phyloP scores from a whole-genome alignment of 2,329 filamentous ascomycete species.

The Calonectria crousiana region DNA sequence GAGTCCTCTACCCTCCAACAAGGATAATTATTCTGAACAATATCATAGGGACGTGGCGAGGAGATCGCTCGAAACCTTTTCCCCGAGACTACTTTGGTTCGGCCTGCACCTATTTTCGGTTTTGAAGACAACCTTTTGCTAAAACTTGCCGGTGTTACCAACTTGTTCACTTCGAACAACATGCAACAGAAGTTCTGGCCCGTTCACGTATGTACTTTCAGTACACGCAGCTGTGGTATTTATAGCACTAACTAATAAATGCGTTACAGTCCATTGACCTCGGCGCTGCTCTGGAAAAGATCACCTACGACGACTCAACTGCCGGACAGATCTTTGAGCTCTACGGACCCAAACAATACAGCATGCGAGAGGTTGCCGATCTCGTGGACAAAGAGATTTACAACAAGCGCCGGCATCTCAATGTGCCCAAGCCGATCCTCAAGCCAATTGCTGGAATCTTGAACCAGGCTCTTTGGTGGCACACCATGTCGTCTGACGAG shows the following conservation, averaged over 20 bases:
- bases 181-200: conserved; percentile 93
- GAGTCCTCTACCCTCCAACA: not conserved
- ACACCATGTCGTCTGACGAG: conserved; percentile 83
- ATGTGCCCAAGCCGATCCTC: conserved; percentile 84
- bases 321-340: conserved; percentile 93
- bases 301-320: conserved; percentile 91
- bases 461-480: conserved; percentile 92
- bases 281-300: conserved; percentile 86
- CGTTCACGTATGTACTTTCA: conserved; percentile 81
- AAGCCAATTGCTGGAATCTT: conserved; percentile 80
- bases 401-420: conserved; percentile 90
- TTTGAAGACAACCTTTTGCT: conserved; percentile 94
- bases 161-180: conserved; percentile 90
- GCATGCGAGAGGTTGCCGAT: conserved; percentile 85
- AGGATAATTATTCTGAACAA: conserved; percentile 30
- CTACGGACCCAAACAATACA: conserved; percentile 94
- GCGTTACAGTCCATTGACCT: conserved; percentile 83
- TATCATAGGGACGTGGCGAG: conserved; percentile 79
- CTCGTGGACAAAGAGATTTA: conserved; percentile 93
- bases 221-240: too few species aligned
- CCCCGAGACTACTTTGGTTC: conserved; percentile 96
- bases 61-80: conserved; percentile 87
- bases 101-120: conserved; percentile 93
- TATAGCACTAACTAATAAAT: not conserved
- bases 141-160: conserved; percentile 82